Percentiles rank a stretch among this genome's conserved stretches.
Evolutionary conservation across 768 basidiomycete genomes (phyloP).

Genomic region (Naematelia encephala): DNA sequence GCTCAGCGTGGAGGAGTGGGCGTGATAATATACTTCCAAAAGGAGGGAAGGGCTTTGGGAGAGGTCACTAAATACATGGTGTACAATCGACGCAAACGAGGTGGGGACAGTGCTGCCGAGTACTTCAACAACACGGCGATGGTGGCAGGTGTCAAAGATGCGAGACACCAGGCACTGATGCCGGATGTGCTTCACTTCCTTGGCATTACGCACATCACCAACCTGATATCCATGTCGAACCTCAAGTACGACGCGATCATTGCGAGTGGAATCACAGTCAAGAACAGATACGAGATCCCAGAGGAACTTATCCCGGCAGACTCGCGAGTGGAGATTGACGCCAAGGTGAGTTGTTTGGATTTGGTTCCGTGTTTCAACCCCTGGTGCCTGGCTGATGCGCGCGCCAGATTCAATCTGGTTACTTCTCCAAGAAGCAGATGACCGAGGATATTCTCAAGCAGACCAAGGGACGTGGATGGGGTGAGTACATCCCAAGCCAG

Average conservation of each 20-base stretch:
- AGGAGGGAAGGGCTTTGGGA: conserved; percentile 9
- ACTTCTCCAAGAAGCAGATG: conserved; percentile 72
- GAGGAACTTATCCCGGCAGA: conserved; percentile 77
- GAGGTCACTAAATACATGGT: conserved; percentile 93
- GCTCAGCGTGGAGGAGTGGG: conserved; percentile 86
- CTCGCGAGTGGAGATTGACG: conserved; percentile 89
- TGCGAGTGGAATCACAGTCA: conserved; percentile 76
- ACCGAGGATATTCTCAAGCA: conserved; percentile 54
- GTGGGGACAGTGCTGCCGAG: conserved; percentile 84
- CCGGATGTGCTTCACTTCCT: conserved; percentile 95
- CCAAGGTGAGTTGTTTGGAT: conserved; percentile 62
- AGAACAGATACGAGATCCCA: conserved; percentile 76
- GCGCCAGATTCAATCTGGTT: conserved; percentile 66
- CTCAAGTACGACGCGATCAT: conserved; percentile 96
- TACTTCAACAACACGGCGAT: conserved; percentile 93
- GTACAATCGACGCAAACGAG: conserved; percentile 93
- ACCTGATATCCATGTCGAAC: conserved; percentile 61
- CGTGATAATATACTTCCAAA: conserved; percentile 84
- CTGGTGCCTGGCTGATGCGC: background rate
- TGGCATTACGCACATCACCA: conserved; percentile 82
- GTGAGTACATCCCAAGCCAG: no score
- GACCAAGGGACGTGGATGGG: conserved; percentile 45
- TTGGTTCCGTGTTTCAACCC: background rate
- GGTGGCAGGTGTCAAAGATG: conserved; percentile 74
- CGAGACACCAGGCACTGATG: conserved; percentile 59